Evolutionary conservation across 768 basidiomycete genomes (phyloP).

Genomic region (Erythrobasidium yunnanense): DNA sequence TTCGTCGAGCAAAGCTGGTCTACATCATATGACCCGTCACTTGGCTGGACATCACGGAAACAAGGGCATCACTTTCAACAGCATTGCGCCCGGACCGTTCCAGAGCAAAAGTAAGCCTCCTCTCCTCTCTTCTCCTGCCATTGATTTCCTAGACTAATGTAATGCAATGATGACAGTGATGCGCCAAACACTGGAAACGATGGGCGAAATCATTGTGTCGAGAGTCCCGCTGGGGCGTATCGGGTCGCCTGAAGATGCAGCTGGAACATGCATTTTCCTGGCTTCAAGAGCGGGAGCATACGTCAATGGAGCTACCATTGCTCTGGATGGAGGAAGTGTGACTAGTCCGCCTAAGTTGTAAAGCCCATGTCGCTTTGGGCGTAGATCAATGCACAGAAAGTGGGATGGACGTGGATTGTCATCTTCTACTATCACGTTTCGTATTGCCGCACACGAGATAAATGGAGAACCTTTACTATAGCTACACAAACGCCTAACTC

Average conservation of each 20-base stretch:
- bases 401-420: neutral
- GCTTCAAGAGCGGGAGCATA: constrained; percentile 54
- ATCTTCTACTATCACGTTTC: no score
- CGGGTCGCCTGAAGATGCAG: constrained; percentile 57
- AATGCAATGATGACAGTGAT: no score
- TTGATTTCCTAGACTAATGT: no score
- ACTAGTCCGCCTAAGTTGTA: constrained; percentile 6
- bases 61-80: constrained; percentile 54
- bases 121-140: neutral
- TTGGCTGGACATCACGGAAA: constrained; percentile 52
- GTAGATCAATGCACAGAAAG: neutral
- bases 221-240: constrained; percentile 50
- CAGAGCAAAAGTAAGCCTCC: constrained; percentile 39
- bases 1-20: constrained; percentile 54
- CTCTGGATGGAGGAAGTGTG: constrained; percentile 28
- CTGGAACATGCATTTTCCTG: constrained; percentile 55
- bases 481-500: no score
- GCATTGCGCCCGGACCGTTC: constrained; percentile 52
- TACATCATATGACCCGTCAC: constrained; percentile 50
- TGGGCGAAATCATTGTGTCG: constrained; percentile 46
- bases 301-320: constrained; percentile 47
- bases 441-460: no score
- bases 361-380: neutral
- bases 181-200: constrained; percentile 47
- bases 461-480: no score